phyloP scores from a whole-genome alignment of 768 basidiomycete genomes.

The Boletus rubescentipes region DNA sequence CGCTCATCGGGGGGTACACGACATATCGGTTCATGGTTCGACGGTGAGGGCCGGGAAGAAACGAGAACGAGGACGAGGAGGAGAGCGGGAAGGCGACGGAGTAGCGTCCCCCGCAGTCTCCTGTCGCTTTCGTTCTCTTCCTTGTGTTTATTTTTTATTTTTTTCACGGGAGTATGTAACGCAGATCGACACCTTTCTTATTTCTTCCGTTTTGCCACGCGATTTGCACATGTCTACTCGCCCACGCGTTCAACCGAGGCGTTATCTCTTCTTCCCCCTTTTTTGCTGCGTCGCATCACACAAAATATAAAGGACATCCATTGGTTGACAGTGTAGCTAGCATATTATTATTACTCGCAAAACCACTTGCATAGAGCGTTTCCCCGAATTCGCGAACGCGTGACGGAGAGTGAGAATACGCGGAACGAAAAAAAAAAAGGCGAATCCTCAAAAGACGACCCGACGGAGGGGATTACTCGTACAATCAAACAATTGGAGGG shows the following conservation, averaged over 20 bases:
- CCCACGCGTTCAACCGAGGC: no score
- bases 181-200: no score
- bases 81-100: background rate
- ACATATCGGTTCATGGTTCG: slow-evolving; percentile 76
- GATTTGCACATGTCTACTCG: no score
- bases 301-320: background rate
- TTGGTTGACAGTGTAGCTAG: background rate
- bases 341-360: background rate
- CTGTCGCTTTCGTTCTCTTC: no score
- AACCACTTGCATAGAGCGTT: background rate
- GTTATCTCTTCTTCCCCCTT: no score
- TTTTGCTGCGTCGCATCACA: no score
- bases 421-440: background rate
- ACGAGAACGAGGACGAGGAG: no score
- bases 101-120: no score
- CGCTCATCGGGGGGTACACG: slow-evolving; percentile 74
- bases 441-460: background rate
- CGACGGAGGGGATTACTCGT: slow-evolving; percentile 8
- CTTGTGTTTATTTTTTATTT: no score
- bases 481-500: slow-evolving; percentile 2
- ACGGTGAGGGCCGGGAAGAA: slow-evolving; percentile 23
- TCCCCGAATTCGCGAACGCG: background rate
- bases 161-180: no score
- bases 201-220: no score
- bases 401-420: background rate